Percentiles rank a stretch among this genome's conserved stretches.
Evolutionary conservation across 495 filamentous ascomycete species (phyloP).

Genomic region (Annulohypoxylon maeteangense): DNA sequence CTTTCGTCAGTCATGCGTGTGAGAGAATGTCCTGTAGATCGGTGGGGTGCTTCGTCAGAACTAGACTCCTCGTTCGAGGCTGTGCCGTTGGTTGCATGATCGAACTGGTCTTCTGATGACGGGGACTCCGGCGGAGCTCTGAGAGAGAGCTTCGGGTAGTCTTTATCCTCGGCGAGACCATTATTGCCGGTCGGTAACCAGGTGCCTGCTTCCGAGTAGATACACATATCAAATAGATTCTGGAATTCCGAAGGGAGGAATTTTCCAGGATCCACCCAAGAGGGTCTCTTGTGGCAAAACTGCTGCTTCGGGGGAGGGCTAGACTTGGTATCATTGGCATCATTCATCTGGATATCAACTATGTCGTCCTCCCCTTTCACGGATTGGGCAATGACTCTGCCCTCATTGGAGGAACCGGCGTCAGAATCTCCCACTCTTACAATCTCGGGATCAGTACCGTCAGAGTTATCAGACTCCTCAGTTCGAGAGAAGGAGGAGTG

Average conservation of each 20-base stretch:
- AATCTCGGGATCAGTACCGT: constrained; percentile 73
- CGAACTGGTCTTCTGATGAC: constrained; percentile 45
- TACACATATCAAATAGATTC: constrained; percentile 75
- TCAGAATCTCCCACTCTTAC: constrained; percentile 79
- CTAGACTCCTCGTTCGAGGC: constrained; percentile 55
- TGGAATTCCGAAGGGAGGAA: constrained; percentile 66
- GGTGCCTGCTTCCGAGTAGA: constrained; percentile 61
- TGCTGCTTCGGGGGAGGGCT: constrained; percentile 1
- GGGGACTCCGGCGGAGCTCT: constrained; percentile 52
- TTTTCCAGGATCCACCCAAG: constrained; percentile 58
- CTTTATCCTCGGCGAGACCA: constrained; percentile 64
- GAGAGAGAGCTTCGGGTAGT: constrained; percentile 66
- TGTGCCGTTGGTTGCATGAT: constrained; percentile 43
- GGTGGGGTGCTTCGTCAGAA: constrained; percentile 46
- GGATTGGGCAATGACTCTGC: constrained; percentile 76
- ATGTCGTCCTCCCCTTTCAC: constrained; percentile 91
- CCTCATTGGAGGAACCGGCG: constrained; percentile 72
- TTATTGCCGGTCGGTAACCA: constrained; percentile 72
- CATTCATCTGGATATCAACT: constrained; percentile 88
- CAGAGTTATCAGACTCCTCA: constrained; percentile 60
- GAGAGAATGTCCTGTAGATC: constrained; percentile 40
- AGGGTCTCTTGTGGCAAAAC: constrained; percentile 50
- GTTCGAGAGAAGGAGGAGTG: constrained; percentile 54
- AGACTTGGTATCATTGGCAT: constrained; percentile 53
- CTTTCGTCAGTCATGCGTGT: constrained; percentile 64